Conservation (phyloP, 73 alveolate species). For the Durusdinium trenchii region DNA sequence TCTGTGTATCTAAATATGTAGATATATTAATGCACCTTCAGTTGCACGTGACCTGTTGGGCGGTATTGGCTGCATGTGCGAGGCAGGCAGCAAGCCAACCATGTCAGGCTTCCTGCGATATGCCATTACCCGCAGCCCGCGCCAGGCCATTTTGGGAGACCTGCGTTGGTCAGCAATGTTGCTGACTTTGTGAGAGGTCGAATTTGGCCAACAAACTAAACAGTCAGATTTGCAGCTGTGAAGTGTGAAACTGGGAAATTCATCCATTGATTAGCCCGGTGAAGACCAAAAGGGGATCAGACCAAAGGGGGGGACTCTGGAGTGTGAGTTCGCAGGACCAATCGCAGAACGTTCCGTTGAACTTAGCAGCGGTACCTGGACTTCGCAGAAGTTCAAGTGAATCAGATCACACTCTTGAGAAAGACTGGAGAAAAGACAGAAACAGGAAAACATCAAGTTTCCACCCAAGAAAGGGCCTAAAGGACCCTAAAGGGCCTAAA, state of each 20-base stretch:
- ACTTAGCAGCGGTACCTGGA: conserved; percentile 42
- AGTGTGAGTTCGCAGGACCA: too few relatives aligned
- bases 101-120: conserved; percentile 53
- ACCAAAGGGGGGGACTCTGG: too few relatives aligned
- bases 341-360: conserved; percentile 54
- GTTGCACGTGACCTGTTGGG: not conserved
- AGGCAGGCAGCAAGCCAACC: conserved; percentile 83
- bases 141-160: conserved; percentile 13
- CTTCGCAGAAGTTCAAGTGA: too few relatives aligned
- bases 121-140: conserved; percentile 64
- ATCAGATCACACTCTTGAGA: too few relatives aligned
- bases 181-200: too few relatives aligned
- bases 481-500: not conserved
- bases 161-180: not conserved
- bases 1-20: not conserved
- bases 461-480: not conserved
- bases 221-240: too few relatives aligned
- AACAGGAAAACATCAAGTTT: not conserved
- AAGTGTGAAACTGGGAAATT: too few relatives aligned
- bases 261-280: too few relatives aligned
- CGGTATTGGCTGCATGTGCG: not conserved
- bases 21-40: not conserved
- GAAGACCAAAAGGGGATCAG: too few relatives aligned
- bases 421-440: not conserved
- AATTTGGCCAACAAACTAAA: not conserved